Evolutionary conservation across 805 yeast genomes (phyloP), one percentile per base, ranked within the genome.

Genomic region (Maudiozyma pseudohumilis): DNA sequence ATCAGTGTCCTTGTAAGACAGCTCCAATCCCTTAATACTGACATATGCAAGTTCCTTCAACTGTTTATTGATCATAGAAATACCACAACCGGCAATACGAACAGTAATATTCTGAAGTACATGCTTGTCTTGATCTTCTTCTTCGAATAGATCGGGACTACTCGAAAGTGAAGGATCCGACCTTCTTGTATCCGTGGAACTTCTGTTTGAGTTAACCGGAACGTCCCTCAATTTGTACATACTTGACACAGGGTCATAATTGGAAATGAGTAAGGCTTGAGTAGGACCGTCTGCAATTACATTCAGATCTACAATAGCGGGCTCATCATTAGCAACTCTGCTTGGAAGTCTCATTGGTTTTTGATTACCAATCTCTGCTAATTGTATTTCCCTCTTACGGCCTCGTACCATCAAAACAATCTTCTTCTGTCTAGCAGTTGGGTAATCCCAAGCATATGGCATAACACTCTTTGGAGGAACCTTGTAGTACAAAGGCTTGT

Each of bases 371-470:
- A 92, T 89, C 56, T 92, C 97, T 0, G 95, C 92, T 36, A 92
- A 61, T 50, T 86, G 94, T 16, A 94, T 70, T 33, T 76, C 74
- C 41, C 96, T 69, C 52, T 82, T 88, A 21, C 79, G 68, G 1
- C 83, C 82, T 34, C 79, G 80, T 9, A 81, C 69, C 41, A 87
- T 67, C 24, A 92, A 59, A 3, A 86, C 69, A 23, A 92, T 61
- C 52, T 88, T 96, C 56, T 87, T 88, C 32, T 80, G 72, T 8
- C 74, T 64, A 0, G 95, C 96, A 36, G 94, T 86, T 1, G 98
- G 98, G 60, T 74, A 92, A 56, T 92, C 98, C 88, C 96, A 92
- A 0, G 98, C 85, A 57, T 92, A 92, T 0, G 97, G 96, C 97
- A 92, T 92, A 2, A 86, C 94, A 60, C 95, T 83, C 51, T 75